phyloP scores from a whole-genome alignment of 352 stramenopile genomes.

The Globisporangium takayamanum region DNA sequence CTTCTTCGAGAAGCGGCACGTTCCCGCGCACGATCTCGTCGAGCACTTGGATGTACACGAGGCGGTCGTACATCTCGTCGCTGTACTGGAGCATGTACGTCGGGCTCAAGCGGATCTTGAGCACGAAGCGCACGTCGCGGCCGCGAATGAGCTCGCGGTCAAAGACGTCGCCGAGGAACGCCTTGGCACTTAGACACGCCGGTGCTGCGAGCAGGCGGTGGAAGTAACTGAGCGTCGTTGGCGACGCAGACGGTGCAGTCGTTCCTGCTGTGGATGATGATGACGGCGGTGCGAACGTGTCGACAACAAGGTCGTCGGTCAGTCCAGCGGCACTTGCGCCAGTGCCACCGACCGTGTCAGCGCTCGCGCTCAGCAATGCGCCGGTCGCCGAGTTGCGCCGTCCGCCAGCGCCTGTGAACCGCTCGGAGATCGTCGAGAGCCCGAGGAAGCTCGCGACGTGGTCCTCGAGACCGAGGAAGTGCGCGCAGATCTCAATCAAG shows the following conservation, averaged over 20 bases:
- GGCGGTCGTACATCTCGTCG: conserved; percentile 77
- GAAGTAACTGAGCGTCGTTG: conserved; percentile 46
- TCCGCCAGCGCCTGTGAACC: conserved; percentile 8
- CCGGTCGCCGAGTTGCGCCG: conserved; percentile 23
- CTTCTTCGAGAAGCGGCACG: conserved; percentile 72
- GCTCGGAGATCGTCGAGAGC: conserved; percentile 50
- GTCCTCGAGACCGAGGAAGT: conserved; percentile 89
- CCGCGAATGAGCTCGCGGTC: conserved; percentile 87
- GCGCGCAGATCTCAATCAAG: conserved; percentile 89
- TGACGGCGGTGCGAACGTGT: conserved; percentile 9
- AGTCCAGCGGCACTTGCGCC: background rate
- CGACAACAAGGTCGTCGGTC: background rate
- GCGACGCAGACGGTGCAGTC: conserved; percentile 24
- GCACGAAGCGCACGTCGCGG: conserved; percentile 87
- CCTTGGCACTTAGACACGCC: conserved; percentile 71
- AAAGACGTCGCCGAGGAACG: conserved; percentile 89
- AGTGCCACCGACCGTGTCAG: background rate
- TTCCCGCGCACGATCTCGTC: conserved; percentile 90
- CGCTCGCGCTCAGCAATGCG: conserved; percentile 7
- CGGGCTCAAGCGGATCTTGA: conserved; percentile 89
- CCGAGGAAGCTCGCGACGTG: conserved; percentile 74
- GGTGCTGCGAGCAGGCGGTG: conserved; percentile 74
- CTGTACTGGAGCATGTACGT: conserved; percentile 78
- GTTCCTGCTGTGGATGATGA: no score
- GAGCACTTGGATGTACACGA: conserved; percentile 89